A percentile compares a stretch with the other conserved stretches of the same genome.
Evolutionary conservation across 1,284 basidiomycete species (phyloP).

Genomic region (Bjerkandera adusta): DNA sequence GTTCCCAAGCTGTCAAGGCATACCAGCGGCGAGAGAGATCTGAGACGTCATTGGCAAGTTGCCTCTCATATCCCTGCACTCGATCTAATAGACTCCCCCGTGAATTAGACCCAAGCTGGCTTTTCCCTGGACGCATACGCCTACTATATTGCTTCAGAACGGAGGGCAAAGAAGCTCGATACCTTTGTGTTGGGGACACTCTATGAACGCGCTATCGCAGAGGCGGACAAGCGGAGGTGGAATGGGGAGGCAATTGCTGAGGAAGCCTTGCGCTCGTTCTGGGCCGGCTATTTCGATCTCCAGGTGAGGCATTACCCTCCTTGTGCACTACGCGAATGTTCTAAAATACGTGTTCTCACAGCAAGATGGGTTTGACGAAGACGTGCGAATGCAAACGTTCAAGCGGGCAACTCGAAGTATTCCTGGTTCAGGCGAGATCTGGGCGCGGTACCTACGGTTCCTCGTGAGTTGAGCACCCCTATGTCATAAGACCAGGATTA

Average conservation of each 20-base stretch:
- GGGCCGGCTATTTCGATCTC: constrained; percentile 62
- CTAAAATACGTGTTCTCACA: constrained; percentile 25
- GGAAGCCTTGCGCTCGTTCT: constrained; percentile 57
- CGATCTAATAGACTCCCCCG: constrained; percentile 2
- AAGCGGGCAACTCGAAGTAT: constrained; percentile 63
- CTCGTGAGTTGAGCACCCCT: constrained; percentile 39
- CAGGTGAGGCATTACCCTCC: constrained; percentile 36
- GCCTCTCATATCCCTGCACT: constrained; percentile 1
- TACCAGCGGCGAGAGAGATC: constrained; percentile 60
- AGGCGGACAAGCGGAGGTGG: constrained; percentile 59
- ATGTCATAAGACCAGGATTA: neutral
- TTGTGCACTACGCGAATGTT: neutral
- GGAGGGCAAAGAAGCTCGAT: constrained; percentile 63
- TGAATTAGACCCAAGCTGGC: constrained; percentile 41
- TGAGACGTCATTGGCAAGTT: constrained; percentile 57
- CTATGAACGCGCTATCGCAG: constrained; percentile 78
- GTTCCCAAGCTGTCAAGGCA: constrained; percentile 55
- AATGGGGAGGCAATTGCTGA: constrained; percentile 52
- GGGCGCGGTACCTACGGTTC: constrained; percentile 71
- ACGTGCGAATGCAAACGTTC: constrained; percentile 40
- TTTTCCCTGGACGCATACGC: constrained; percentile 60
- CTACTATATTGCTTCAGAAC: constrained; percentile 64
- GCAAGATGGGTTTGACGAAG: constrained; percentile 44
- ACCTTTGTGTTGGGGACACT: constrained; percentile 55
- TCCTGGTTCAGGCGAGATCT: constrained; percentile 67